phyloP scores from a whole-genome alignment of 192 early-diverging fungal species.

The Gamsiella multidivaricata region DNA sequence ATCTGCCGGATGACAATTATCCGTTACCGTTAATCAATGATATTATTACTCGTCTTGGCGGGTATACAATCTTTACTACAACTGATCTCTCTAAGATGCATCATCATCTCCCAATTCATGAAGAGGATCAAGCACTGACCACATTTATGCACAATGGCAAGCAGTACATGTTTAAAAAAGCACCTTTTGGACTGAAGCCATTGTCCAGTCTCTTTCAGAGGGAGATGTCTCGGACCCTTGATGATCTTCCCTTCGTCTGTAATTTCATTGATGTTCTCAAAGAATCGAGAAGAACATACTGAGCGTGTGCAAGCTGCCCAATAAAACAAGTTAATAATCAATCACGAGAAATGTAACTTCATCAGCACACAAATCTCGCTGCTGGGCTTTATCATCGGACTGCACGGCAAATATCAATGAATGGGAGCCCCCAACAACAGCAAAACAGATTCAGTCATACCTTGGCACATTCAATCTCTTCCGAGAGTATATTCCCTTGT shows the following conservation, averaged over 20 bases:
- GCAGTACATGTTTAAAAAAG: constrained; percentile 30
- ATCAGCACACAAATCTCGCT: no score
- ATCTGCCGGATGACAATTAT: constrained; percentile 11
- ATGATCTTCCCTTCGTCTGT: constrained; percentile 12
- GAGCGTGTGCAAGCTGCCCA: background rate
- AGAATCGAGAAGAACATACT: background rate
- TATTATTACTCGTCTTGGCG: background rate
- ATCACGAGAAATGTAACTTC: no score
- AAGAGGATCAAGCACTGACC: constrained; percentile 12
- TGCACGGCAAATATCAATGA: no score
- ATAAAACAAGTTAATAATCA: no score
- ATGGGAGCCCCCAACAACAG: no score
- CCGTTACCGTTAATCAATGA: constrained; percentile 28
- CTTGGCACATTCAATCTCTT: no score
- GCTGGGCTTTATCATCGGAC: no score
- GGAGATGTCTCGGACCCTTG: constrained; percentile 2
- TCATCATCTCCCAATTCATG: constrained; percentile 3
- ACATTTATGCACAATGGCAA: constrained; percentile 18
- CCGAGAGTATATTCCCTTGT: no score
- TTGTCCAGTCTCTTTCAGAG: constrained; percentile 10
- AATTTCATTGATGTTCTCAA: constrained; percentile 32
- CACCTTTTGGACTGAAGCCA: constrained; percentile 33
- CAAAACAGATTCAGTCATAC: no score
- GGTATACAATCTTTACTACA: constrained; percentile 7
- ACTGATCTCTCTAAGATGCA: constrained; percentile 17